A percentile compares a stretch with the other conserved stretches of the same genome.
phyloP scores from a whole-genome alignment of 306 rosid species.

The Mimosa bimucronata region DNA sequence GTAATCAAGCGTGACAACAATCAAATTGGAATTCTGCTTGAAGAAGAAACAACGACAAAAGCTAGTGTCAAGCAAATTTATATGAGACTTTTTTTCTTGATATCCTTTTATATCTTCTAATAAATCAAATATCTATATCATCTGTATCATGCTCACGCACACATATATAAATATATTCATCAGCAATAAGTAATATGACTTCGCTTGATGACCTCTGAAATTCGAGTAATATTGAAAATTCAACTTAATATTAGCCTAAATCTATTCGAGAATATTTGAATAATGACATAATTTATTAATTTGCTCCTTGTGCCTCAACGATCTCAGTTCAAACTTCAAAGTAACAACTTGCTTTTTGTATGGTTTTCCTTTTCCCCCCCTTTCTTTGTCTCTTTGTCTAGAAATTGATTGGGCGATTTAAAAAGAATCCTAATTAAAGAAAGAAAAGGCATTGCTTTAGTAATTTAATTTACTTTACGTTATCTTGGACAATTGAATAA shows the following conservation, averaged over 20 bases:
- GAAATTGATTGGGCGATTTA: neutral
- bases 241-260: neutral
- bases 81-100: neutral
- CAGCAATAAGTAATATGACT: neutral
- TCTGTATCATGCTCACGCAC: neutral
- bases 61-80: neutral
- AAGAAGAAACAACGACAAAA: neutral
- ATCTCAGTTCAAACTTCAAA: conserved; percentile 2
- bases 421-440: neutral
- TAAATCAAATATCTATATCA: neutral
- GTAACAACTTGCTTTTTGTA: neutral
- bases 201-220: neutral
- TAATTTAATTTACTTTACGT: neutral
- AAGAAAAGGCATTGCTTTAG: neutral
- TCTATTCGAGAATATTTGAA: neutral
- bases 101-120: neutral
- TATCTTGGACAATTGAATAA: conserved; percentile 20
- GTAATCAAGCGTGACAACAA: neutral
- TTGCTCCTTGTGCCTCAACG: neutral
- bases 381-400: neutral
- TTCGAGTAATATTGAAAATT: neutral
- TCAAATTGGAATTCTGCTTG: neutral
- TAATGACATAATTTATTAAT: neutral
- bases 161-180: no score
- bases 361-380: neutral